Evolutionary conservation across 805 yeast species (phyloP), one percentile per base, ranked within the genome.

Genomic region (Yarrowia sp.): DNA sequence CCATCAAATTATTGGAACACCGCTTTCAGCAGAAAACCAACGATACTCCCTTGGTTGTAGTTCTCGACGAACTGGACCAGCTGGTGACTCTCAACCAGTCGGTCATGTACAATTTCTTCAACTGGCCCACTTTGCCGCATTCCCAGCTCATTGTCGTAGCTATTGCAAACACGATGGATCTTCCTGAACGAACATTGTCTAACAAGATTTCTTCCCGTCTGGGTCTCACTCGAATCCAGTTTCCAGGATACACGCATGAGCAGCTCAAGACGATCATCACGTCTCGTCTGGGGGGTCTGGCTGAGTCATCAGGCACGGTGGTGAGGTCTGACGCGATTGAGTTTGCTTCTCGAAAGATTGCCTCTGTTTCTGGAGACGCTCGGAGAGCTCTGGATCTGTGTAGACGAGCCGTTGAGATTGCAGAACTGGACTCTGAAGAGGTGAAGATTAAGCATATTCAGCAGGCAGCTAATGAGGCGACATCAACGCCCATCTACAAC

Each of bases 351-450:
- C 84, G 98, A 78, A 93, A 92, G 77, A 96, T 95, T 53, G 97
- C 98, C 5, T 87, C 95, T 79, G 98, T 95, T 2, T 90, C 96
- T 76, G 99, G 99, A 70, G 99, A 95, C 81, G 99, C 98, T 0
- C 83, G 99, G 74, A 82, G 98, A 70, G 98, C 97, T 0, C 81
- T 95, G 68, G 89, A 89, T 69, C 90, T 95, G 32, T 90, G 97
- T 75, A 84, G 93, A 46, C 81, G 98, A 69, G 97, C 98, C 0
- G 89, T 93, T 8, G 97, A 92, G 75, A 82, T 93, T 40, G 97
- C 97, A 0, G 96, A 91, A 74, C 74, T 78, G 42, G 90, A 88
- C 22, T 70, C 40, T 19, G 61, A 53, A 10, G 79, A 84, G 4
- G 93, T 92, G 8, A 85, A 85, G 41, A 90, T 92, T 22, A 81